These are phyloP conservation scores for Backusella psychrophila DNA, from an alignment of 192 early-diverging fungal genomes.

Conservation along the genomic window DNA sequence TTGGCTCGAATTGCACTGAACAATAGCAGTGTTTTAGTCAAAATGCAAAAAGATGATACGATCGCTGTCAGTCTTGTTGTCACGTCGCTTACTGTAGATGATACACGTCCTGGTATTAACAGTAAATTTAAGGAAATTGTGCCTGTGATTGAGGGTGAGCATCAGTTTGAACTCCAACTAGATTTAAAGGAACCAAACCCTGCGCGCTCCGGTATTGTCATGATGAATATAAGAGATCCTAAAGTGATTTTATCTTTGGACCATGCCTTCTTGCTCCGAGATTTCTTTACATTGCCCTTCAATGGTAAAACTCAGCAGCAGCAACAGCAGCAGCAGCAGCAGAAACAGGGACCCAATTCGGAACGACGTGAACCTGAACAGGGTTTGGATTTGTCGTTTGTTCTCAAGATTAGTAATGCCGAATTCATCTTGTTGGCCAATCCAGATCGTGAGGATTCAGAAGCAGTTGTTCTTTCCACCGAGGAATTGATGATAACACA, in stretches of 20 bases:
- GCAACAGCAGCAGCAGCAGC: not conserved
- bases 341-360: not conserved
- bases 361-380: not conserved
- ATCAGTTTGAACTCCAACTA: conserved; percentile 60
- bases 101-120: conserved; percentile 72
- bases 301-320: conserved; percentile 13
- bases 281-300: conserved; percentile 74
- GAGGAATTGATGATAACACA: conserved; percentile 79
- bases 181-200: conserved; percentile 39
- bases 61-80: conserved; percentile 72
- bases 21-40: conserved; percentile 51
- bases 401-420: conserved; percentile 73
- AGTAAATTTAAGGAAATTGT: conserved; percentile 87
- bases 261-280: conserved; percentile 74
- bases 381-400: conserved; percentile 57
- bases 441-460: conserved; percentile 63
- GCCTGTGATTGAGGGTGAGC: conserved; percentile 54
- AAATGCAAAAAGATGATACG: conserved; percentile 54
- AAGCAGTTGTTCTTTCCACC: conserved; percentile 86
- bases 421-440: conserved; percentile 88
- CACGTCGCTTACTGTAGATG: conserved; percentile 69
- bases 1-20: conserved; percentile 51
- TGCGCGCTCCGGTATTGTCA: conserved; percentile 49
- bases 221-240: conserved; percentile 80
- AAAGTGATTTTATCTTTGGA: conserved; percentile 85